Evolutionary conservation across 306 rosid genomes (phyloP).

Genomic region (Dalbergia cultrata): DNA sequence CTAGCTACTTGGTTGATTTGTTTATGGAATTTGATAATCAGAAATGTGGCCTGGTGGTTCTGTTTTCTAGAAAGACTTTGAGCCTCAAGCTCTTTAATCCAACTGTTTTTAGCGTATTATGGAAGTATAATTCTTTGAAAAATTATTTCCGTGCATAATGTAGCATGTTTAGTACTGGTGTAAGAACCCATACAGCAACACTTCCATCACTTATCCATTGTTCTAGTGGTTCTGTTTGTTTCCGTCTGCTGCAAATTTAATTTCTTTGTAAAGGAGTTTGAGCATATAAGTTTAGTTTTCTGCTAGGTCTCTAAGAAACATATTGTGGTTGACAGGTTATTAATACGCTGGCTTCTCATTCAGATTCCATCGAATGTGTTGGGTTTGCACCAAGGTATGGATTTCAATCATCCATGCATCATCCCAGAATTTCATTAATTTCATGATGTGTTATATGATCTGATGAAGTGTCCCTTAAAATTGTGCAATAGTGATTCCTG

Average conservation of each 20-base stretch:
- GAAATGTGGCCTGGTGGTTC: constrained; percentile 4
- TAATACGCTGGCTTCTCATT: constrained; percentile 66
- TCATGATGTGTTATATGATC: neutral
- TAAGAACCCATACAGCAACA: neutral
- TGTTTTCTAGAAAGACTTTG: constrained; percentile 1
- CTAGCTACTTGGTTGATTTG: neutral
- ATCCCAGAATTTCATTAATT: constrained; percentile 18
- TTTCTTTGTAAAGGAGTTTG: neutral
- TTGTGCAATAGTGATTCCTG: constrained; percentile 63
- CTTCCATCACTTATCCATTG: constrained; percentile 15
- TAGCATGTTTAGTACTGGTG: constrained; percentile 4
- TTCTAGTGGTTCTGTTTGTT: constrained; percentile 32
- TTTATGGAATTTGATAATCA: constrained; percentile 18
- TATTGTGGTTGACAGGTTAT: constrained; percentile 70
- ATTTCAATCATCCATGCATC: neutral
- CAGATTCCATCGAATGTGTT: constrained; percentile 84
- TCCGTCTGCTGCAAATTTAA: constrained; percentile 30
- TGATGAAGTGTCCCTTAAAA: constrained; percentile 38
- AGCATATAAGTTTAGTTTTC: constrained; percentile 21
- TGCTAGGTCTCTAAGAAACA: constrained; percentile 39
- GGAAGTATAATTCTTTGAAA: neutral
- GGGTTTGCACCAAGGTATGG: constrained; percentile 75
- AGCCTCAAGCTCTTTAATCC: neutral
- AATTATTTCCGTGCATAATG: neutral
- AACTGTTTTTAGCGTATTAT: constrained; percentile 9